Evolutionary conservation across 495 filamentous ascomycete species (phyloP), one percentile per base, ranked within the genome.

Genomic region (Daldinia bambusicola): DNA sequence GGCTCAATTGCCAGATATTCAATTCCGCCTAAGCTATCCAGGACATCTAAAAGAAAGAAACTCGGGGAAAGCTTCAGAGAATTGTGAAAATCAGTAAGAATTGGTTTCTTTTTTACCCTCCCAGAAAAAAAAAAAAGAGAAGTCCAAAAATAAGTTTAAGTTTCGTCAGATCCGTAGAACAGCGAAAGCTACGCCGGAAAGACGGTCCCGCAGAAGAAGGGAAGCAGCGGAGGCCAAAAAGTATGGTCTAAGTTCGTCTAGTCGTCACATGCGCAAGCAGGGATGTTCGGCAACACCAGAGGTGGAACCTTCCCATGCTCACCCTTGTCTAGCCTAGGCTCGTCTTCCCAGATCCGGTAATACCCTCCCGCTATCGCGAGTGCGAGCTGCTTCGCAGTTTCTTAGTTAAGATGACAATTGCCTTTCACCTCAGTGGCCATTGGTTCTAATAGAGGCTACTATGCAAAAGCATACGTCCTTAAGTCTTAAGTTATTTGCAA

Each of bases 241-340:
- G 18, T 61, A 52, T 18, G 43, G 43, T 16, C 14, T 34, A 34
- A 34, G 2, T 36, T 36, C 34, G 34, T 36, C 34, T 6, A 32
- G 32, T 41, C 67, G 50, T 74, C 71, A 74, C 71, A 74, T 74
- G 71, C 53, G 55, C 3, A 20, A 18, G 40, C 67, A 66, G 45
- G 71, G 71, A 70, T 74, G 48, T 59, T 74, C 71, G 71, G 71
- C 63, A 63, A 70, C 48, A 63, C 20, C 22, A 61, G 34, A 58
- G 56, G 32, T 7, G 40, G 45, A 38, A n/a, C 50, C 13, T 18
- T 53, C 48, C 50, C 64, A 6, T 64, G 60, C 61, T 50, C 14
- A 59, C 48, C 50, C 64, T 6, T 64, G 60, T 65, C 55, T n/a
- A 60, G 53, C 67, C 71, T 67, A 64, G 70, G 66, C 43, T 61